Evolutionary conservation across 2,329 filamentous ascomycete genomes (phyloP).

Genomic region (Aureobasidium vineae): DNA sequence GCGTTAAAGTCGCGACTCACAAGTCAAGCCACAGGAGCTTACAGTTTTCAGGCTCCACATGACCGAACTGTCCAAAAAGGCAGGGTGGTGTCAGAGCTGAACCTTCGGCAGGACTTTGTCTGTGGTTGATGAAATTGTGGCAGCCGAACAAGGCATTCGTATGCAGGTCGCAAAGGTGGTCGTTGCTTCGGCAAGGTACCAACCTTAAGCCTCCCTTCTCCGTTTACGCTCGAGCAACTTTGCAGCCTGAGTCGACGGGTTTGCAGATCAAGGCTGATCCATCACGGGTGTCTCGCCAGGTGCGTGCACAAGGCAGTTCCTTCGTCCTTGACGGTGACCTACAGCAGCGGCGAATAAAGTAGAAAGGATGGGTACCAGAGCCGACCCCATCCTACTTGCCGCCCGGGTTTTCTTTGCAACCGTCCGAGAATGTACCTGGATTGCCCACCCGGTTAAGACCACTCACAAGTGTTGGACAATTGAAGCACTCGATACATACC

Average conservation of each 20-base stretch:
- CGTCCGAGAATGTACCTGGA: not conserved
- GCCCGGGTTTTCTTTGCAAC: not conserved
- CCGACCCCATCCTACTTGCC: not conserved
- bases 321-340: not conserved
- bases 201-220: conserved; percentile 3
- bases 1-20: not conserved
- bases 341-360: conserved; percentile 1
- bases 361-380: not conserved
- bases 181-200: conserved; percentile 19
- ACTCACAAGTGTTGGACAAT: not conserved
- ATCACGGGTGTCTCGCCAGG: conserved; percentile 7
- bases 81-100: conserved; percentile 1
- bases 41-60: not conserved
- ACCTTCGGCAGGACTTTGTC: not conserved
- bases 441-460: not conserved
- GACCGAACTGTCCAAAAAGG: no score
- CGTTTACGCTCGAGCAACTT: not conserved
- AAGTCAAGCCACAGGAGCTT: not conserved
- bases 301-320: conserved; percentile 2
- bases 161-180: conserved; percentile 14
- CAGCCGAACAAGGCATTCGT: not conserved
- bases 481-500: not conserved
- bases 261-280: conserved; percentile 6
- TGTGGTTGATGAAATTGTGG: conserved; percentile 12
- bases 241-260: conserved; percentile 7